Evolutionary conservation across 2,329 filamentous ascomycete genomes (phyloP).

Genomic region (Akanthomyces uredinophilus): DNA sequence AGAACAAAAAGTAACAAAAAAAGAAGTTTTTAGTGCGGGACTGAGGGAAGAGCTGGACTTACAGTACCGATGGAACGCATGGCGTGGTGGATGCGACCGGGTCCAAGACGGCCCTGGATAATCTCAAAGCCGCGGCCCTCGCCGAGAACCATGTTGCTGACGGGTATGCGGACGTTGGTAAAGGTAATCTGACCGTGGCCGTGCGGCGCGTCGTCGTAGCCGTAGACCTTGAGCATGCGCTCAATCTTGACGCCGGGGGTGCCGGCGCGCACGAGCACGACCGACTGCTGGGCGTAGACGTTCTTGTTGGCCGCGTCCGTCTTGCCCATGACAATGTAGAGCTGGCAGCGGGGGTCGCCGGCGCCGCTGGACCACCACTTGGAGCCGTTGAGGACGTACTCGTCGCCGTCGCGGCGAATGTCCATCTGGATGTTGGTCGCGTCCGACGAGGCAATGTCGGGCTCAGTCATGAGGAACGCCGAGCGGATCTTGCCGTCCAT

Average conservation of each 20-base stretch:
- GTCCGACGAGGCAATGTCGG: constrained; percentile 81
- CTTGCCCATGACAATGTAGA: constrained; percentile 98
- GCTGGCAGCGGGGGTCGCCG: constrained; percentile 82
- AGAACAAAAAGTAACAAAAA: no score
- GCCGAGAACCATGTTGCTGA: constrained; percentile 78
- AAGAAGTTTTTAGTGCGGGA: no score
- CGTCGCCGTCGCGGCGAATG: constrained; percentile 76
- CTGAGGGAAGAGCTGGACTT: constrained; percentile 26
- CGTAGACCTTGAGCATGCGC: constrained; percentile 90
- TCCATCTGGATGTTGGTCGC: constrained; percentile 86
- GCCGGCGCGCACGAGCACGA: constrained; percentile 77
- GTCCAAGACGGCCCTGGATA: constrained; percentile 92
- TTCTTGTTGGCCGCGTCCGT: constrained; percentile 69
- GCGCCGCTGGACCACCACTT: constrained; percentile 99
- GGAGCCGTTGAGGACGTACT: constrained; percentile 88
- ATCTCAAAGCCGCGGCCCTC: constrained; percentile 96
- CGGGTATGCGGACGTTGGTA: constrained; percentile 82
- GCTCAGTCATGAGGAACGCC: constrained; percentile 92
- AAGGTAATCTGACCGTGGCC: constrained; percentile 93
- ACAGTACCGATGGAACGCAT: constrained; percentile 90
- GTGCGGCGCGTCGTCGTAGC: constrained; percentile 97
- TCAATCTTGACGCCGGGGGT: constrained; percentile 86
- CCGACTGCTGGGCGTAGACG: constrained; percentile 85
- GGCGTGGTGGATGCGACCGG: constrained; percentile 94
- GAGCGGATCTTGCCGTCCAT: constrained; percentile 81